Base-by-base conservation (phyloP, 495 filamentous ascomycete genomes). In the Annulohypoxylon nitens region DNA sequence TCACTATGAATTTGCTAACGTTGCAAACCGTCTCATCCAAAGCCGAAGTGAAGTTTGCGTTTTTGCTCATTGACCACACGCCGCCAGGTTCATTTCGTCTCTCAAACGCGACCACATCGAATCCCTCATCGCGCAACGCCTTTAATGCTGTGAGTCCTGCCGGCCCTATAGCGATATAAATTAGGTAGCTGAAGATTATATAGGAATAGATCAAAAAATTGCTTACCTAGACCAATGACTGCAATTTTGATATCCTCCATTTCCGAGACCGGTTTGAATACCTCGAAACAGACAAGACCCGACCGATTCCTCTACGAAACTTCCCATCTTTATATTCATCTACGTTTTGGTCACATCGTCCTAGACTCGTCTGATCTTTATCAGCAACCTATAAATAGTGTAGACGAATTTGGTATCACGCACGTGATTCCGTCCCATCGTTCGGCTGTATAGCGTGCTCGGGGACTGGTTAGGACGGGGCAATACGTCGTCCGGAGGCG, bases 131-230 rank as follows among this genome's bases (percentile, higher is more conserved):
- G 20, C 64, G 57, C 14, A 75, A 54, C 18, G 34, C 36, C 41
- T 74, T 78, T 14, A 74, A 57, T 9, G 69, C 66, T 3, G 69
- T 62, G 12, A 74, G 34, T 58, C 77, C 72, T 34, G 62, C 61
- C 3, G 64, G 55, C 16, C 75, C 69, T 75, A 53, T 20, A 14
- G 54, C 45, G 2, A 36, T 14, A 36, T n/a, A 2, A 37, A n/a
- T 68, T 60, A 68, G 54, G 34, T 33, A 68, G 54, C 43, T 33
- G 41, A 9, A 4, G 8, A 8, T 68, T 16, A 3, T 30, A 3
- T 3, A 1, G 6, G 54, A 8, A 11, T 25, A 23, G 11, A 45
- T 39, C 23, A 9, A 3, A 1, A 16, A 43, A 18, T 26, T 20
- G 11, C 10, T 23, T 54, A 75, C 72, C 72, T n/a, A 75, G 20